Conservation (phyloP, 306 rosid species). For the Vigna mungo region DNA sequence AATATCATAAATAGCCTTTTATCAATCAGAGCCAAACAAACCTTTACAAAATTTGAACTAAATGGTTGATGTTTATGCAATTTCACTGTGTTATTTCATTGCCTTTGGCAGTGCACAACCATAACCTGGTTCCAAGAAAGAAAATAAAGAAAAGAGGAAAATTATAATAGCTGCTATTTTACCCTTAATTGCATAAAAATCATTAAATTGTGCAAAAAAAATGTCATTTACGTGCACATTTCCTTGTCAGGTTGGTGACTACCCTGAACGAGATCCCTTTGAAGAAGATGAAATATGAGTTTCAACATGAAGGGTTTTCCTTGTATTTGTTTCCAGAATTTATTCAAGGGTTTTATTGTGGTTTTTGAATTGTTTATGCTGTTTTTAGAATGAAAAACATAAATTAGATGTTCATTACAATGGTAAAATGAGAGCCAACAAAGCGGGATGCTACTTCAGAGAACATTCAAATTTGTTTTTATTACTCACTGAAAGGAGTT, state of each 20-base stretch:
- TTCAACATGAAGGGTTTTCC: neutral
- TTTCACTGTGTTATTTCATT: neutral
- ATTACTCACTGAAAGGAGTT: neutral
- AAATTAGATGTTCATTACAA: neutral
- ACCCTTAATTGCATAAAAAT: neutral
- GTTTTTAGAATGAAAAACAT: conserved; percentile 8
- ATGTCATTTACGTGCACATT: neutral
- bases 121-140: neutral
- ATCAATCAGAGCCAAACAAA: neutral
- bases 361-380: neutral
- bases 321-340: neutral
- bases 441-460: neutral
- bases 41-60: neutral
- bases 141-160: neutral
- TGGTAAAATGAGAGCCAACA: neutral
- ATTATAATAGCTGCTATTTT: neutral
- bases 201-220: neutral
- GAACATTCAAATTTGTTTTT: neutral
- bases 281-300: conserved; percentile 86
- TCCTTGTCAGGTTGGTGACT: conserved; percentile 84
- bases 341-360: neutral
- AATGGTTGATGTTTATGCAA: conserved; percentile 13
- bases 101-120: neutral
- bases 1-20: neutral
- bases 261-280: conserved; percentile 88